These are phyloP conservation scores for Escallonia rubra DNA, from an alignment of 129 eudicot genomes.

Conservation along the genomic window DNA sequence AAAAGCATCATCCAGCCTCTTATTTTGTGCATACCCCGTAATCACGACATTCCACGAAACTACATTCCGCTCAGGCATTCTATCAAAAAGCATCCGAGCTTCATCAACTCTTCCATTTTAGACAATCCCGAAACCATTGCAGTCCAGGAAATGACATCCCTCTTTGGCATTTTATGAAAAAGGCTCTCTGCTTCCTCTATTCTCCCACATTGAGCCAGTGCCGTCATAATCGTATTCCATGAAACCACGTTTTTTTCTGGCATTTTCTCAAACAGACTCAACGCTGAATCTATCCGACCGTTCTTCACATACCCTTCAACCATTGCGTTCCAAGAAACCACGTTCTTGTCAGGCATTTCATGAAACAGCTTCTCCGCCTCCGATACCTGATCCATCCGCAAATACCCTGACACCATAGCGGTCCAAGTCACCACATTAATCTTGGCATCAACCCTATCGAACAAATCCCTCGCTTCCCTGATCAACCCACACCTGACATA, in stretches of 20 bases:
- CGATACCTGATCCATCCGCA: conserved; percentile 7
- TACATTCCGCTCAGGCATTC: conserved; percentile 29
- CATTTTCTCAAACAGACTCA: conserved; percentile 29
- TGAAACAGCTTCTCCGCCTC: conserved; percentile 32
- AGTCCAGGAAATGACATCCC: conserved; percentile 33
- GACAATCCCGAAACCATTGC: conserved; percentile 28
- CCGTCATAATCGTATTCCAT: conserved; percentile 30
- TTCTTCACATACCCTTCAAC: conserved; percentile 23
- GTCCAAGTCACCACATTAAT: conserved; percentile 31
- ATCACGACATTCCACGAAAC: conserved; percentile 46
- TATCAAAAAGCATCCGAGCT: conserved; percentile 32
- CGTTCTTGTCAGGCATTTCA: conserved; percentile 29
- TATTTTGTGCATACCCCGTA: conserved; percentile 20
- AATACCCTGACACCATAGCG: conserved; percentile 27
- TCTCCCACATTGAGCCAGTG: conserved; percentile 21
- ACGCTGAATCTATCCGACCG: conserved; percentile 13
- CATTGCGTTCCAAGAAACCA: conserved; percentile 40
- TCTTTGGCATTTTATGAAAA: conserved; percentile 15
- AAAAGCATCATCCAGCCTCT: conserved; percentile 22
- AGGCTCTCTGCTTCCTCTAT: conserved; percentile 13
- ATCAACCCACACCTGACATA: conserved; percentile 21
- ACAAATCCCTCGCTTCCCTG: conserved; percentile 22
- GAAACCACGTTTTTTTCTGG: conserved; percentile 29
- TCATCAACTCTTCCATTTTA: conserved; percentile 17
- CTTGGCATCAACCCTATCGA: conserved; percentile 26